Evolutionary conservation across 805 yeast species (phyloP), one percentile per base, ranked within the genome.

Genomic region (Saturnispora kantuleensis): DNA sequence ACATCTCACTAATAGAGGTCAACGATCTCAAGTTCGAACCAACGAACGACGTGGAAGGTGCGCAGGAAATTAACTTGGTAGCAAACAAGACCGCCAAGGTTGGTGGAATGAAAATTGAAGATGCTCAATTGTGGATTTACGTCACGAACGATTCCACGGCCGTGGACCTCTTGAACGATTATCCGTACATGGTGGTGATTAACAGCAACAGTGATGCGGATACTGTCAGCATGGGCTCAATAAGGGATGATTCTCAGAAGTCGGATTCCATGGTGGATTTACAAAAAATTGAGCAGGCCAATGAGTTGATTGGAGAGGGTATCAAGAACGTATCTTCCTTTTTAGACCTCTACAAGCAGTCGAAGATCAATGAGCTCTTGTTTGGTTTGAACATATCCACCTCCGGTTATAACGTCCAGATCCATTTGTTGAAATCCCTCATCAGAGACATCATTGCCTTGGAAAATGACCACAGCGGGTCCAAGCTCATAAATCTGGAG

Each of bases 51-150:
- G 47, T 53, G 28, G 51, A 48, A 6, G 49, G 54, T 5, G 54
- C 50, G 9, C 47, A 47, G 8, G 32, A 46, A 3, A 38, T 50
- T 13, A 21, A 7, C 26, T 39, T 49, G 8, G 15, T 54, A 5
- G 39, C 35, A 11, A 31, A 29, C n/a, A 35, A 16, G 5, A 30
- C 31, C 3, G 35, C 13, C 9, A 39, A 32, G 31, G 9, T 16
- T 26, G 33, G 31, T 18, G 28, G 39, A 32, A 38, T 49, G 7
- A 35, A 30, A 15, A 31, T 33, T n/a, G 37, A 41, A 7, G 54
- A 50, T 29, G 56, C 64, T 45, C 66, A 64, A 44, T 30, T 60
- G 35, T 60, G 57, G 47, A 52, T 64, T 10, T 59, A 55, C 39
- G 54, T 60, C 38, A 57, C 55, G 28, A 46, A 53, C 3, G 47